Evolutionary conservation across 1,139 yeast species (phyloP).

Genomic region (Geotrichum siamense): DNA sequence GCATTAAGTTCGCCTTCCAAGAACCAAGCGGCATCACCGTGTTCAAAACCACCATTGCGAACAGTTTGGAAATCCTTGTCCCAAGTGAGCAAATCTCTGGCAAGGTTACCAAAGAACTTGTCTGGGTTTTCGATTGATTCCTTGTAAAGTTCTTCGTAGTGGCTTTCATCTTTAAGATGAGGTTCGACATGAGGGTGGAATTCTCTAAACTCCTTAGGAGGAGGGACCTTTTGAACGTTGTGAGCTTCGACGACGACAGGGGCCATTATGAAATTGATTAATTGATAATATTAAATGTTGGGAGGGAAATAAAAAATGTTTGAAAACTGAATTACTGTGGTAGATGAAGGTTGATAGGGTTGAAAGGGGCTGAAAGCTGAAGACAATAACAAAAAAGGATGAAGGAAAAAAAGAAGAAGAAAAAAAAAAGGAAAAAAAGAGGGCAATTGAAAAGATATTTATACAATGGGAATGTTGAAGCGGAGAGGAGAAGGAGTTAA

Average conservation of each 20-base stretch:
- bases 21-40: slow-evolving; percentile 73
- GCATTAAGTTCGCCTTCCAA: slow-evolving; percentile 72
- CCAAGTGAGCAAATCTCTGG: slow-evolving; percentile 55
- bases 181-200: slow-evolving; percentile 43
- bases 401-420: too few relatives aligned
- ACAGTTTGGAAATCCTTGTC: slow-evolving; percentile 52
- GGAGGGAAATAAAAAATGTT: too few relatives aligned
- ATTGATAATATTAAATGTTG: too few relatives aligned
- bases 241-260: slow-evolving; percentile 28
- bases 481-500: too few relatives aligned
- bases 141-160: slow-evolving; percentile 53
- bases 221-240: slow-evolving; percentile 35
- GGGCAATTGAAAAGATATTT: too few relatives aligned
- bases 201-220: slow-evolving; percentile 48
- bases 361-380: too few relatives aligned
- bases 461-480: too few relatives aligned
- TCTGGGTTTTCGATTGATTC: slow-evolving; percentile 64
- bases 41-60: slow-evolving; percentile 48
- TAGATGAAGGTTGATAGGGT: too few relatives aligned
- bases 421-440: too few relatives aligned
- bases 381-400: too few relatives aligned
- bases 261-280: too few relatives aligned
- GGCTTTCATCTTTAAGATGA: slow-evolving; percentile 45
- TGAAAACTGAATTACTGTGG: too few relatives aligned
- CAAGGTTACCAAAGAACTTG: slow-evolving; percentile 57